Evolutionary conservation across 352 stramenopile genomes (phyloP).

Genomic region (Pythium monospermum): DNA sequence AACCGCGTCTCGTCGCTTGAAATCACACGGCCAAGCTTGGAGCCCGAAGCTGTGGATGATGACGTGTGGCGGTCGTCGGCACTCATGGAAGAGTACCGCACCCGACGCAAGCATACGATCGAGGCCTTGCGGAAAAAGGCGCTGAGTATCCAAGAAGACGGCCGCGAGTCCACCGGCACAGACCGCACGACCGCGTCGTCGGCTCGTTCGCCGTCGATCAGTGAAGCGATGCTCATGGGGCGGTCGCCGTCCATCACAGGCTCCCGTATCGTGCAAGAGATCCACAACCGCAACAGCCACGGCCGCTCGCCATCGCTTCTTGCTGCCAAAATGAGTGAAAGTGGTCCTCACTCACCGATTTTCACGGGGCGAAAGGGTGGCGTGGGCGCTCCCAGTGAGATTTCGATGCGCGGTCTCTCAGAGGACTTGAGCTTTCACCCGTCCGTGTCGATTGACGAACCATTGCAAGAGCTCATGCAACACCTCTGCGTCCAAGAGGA

Average conservation of each 20-base stretch:
- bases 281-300: slow-evolving; percentile 8
- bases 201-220: slow-evolving; percentile 10
- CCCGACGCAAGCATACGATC: slow-evolving; percentile 17
- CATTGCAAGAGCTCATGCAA: background rate
- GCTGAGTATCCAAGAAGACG: slow-evolving; percentile 16
- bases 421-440: slow-evolving; percentile 16
- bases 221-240: slow-evolving; percentile 3
- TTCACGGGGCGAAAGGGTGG: slow-evolving; percentile 8
- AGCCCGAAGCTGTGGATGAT: slow-evolving; percentile 23
- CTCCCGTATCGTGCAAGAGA: slow-evolving; percentile 1
- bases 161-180: slow-evolving; percentile 13
- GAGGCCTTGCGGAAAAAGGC: slow-evolving; percentile 18
- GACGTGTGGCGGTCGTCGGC: slow-evolving; percentile 23
- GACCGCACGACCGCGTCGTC: slow-evolving; percentile 15
- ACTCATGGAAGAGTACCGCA: slow-evolving; percentile 16
- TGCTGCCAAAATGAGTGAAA: slow-evolving; percentile 1
- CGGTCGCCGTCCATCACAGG: slow-evolving; percentile 7
- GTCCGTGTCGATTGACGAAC: slow-evolving; percentile 7
- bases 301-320: background rate
- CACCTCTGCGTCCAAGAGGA: slow-evolving; percentile 9
- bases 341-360: slow-evolving; percentile 1
- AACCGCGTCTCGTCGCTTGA: slow-evolving; percentile 33
- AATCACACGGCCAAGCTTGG: slow-evolving; percentile 11
- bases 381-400: slow-evolving; percentile 6
- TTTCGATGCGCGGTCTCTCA: background rate